Percentiles rank a stretch among this genome's conserved stretches.
Evolutionary conservation across 129 eudicot species (phyloP).

Genomic region (Artemisia tridentata): DNA sequence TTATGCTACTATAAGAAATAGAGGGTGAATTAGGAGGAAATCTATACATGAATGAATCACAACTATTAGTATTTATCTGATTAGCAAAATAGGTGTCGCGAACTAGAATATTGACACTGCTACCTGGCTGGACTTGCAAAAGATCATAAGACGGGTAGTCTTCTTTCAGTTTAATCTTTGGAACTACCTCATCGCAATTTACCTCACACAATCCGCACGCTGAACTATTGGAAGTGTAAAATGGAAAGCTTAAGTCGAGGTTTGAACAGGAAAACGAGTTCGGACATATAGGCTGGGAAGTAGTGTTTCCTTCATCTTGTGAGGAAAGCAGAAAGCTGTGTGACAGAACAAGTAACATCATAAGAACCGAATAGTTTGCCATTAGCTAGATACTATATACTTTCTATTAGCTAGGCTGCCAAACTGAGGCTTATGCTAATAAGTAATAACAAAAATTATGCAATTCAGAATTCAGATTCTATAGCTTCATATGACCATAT

Average conservation of each 20-base stretch:
- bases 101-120: conserved; percentile 4
- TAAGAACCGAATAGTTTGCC: conserved; percentile 5
- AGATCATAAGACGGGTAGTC: conserved; percentile 28
- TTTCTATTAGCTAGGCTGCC: background rate
- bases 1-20: background rate
- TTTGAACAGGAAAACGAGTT: conserved; percentile 18
- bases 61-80: conserved; percentile 10
- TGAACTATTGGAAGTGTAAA: conserved; percentile 11
- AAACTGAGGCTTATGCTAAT: background rate
- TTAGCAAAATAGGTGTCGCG: conserved; percentile 8
- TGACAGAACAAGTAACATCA: conserved; percentile 6
- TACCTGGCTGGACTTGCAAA: conserved; percentile 15
- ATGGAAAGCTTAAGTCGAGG: conserved; percentile 29
- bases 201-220: conserved; percentile 30
- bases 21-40: conserved; percentile 20
- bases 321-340: conserved; percentile 1
- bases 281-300: conserved; percentile 24
- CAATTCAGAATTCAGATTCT: background rate
- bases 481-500: background rate
- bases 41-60: conserved; percentile 17
- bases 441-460: background rate
- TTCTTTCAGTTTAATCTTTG: conserved; percentile 14
- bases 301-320: conserved; percentile 16
- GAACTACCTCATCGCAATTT: conserved; percentile 17
- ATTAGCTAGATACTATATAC: background rate